Evolutionary conservation across 768 basidiomycete genomes (phyloP), one percentile per base, ranked within the genome.

Genomic region (Tulasnella sp.): DNA sequence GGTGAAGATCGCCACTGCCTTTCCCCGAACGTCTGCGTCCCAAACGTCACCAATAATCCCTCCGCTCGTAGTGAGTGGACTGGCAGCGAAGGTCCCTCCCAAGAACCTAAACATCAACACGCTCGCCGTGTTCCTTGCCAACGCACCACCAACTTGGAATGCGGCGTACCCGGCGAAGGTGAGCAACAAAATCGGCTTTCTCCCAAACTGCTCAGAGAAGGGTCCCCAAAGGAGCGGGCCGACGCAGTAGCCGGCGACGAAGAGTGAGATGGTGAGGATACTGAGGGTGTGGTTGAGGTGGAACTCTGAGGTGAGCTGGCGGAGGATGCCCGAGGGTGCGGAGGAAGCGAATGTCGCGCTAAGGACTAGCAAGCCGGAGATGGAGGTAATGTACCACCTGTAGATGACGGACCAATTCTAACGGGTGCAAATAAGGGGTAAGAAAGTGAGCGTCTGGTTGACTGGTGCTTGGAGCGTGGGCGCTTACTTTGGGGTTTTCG

Each of bases 181-280:
- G 72, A 80, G 35, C 75, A 83, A 75, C 73, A 82, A 81, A 71
- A 82, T 75, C 29, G 77, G 76, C 39, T 79, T 75, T 3, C 82
- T 78, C 1, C 82, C 82, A 73, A 77, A 80, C 0, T 78, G 72
- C 71, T 83, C 81, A 26, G 74, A 77, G 8, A 77, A 66, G 2
- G 78, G 77, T n/a, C n/a, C n/a, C n/a, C n/a, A n/a, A n/a, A n/a
- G n/a, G n/a, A n/a, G n/a, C n/a, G n/a, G n/a, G n/a, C 81, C 80
- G 26, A 80, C 75, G 66, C 77, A 79, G 67, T 75, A 75, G 11
- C 74, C 74, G 26, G 74, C 74, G 19, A 75, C 74, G 69, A 75
- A 75, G 26, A 75, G 62, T 11, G 74, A 70, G 29, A 75, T 70
- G 62, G 65, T 62, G 3, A 75, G 69, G 1, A 73, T 68, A 1